Evolutionary conservation across 352 stramenopile species (phyloP), one percentile per base, ranked within the genome.

Genomic region (Pythium sukuiense): DNA sequence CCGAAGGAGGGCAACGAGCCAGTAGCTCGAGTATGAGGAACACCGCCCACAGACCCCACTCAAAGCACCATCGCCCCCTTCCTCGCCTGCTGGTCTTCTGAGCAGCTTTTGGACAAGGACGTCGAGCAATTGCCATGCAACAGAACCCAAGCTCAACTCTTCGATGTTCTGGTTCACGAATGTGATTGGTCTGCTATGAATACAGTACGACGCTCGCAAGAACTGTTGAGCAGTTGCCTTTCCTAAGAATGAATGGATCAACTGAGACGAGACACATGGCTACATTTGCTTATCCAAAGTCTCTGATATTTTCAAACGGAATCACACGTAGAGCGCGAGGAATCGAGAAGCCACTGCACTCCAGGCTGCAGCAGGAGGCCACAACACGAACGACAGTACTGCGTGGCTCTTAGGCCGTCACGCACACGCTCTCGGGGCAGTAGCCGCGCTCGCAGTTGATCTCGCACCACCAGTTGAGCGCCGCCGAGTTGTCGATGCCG

Each of bases 391-490:
- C 20, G 20, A 24, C 20, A 24, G 18, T 14, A 4, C 46, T 24
- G 46, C 20, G 3, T 60, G 35, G 11, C 20, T 6, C 13, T 57
- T 49, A 57, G 29, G n/a, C 45, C 46, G 54, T 13, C 18, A 64
- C 20, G 16, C 58, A 64, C 32, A 39, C 26, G 11, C 13, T 4
- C 43, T 57, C 35, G 2, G 58, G 58, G 37, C 58, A 64, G 16
- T 37, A 64, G 46, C 58, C 58, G 11, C 58, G 58, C 58, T 48
- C 43, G 35, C 58, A 64, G 58, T 64, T 64, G 45, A 64, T 64
- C 20, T 46, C 16, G 46, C 58, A 64, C 58, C 58, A 64, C 58
- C 58, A 64, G 45, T 56, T 57, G 18, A 64, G 43, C 18, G 58
- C 58, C 11, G 18, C 27, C 18, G 58, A 50, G 58, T 26, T 26